phyloP scores from a whole-genome alignment of 257 asterid species.

The Gentiana straminea region DNA sequence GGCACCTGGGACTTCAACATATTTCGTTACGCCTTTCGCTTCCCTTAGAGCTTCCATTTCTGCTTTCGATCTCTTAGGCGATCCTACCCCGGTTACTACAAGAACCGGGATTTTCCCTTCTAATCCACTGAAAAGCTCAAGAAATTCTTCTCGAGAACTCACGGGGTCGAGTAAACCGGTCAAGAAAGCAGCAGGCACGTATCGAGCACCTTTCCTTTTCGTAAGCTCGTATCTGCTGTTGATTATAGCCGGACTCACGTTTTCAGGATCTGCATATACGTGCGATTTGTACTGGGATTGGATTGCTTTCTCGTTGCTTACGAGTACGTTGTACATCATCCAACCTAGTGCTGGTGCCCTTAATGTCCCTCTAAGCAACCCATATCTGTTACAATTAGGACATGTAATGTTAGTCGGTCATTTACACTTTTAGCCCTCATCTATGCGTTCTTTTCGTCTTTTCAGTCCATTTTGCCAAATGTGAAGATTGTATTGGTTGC shows the following conservation, averaged over 20 bases:
- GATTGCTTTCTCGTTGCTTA: constrained; percentile 89
- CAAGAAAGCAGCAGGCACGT: constrained; percentile 90
- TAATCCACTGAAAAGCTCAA: constrained; percentile 54
- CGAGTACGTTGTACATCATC: constrained; percentile 97
- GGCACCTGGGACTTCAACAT: constrained; percentile 75
- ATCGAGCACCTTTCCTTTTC: constrained; percentile 73
- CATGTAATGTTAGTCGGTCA: not conserved
- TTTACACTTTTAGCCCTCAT: no score
- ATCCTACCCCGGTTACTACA: constrained; percentile 47
- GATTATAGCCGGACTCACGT: constrained; percentile 61
- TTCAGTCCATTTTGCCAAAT: no score
- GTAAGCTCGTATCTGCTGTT: constrained; percentile 83
- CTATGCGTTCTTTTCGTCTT: no score
- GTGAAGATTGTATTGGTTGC: no score
- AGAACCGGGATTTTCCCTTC: constrained; percentile 54
- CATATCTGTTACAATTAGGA: constrained; percentile 39
- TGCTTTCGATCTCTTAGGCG: constrained; percentile 93
- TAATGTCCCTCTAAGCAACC: constrained; percentile 77
- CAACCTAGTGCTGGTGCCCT: constrained; percentile 96
- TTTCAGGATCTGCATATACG: constrained; percentile 80
- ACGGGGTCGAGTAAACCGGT: constrained; percentile 94
- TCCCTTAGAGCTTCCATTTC: constrained; percentile 92
- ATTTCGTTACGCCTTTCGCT: constrained; percentile 67
- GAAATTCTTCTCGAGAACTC: constrained; percentile 63
- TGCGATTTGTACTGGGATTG: constrained; percentile 92